Base-by-base conservation (phyloP, 257 asterid species). In the Eucommia ulmoides region DNA sequence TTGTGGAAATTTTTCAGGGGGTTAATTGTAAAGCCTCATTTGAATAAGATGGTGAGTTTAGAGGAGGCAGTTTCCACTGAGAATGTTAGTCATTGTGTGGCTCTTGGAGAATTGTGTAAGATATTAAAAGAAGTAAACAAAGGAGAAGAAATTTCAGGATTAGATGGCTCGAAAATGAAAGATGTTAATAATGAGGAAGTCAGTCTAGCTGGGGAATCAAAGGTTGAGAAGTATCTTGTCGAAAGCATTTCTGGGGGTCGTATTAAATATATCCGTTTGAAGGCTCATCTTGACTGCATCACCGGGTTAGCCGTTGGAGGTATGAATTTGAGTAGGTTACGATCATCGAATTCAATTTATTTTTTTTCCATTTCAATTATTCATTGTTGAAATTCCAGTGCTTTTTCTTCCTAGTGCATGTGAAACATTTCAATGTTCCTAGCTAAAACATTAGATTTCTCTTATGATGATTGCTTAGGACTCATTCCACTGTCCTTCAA, bases 251-350 rank as follows among this genome's bases (percentile, higher is more conserved):
- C 76, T 12, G 38, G 18, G 38, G 80, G 79, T 60, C 51, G 50
- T 49, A 52, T 85, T 47, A 70, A 76, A 73, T 82, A 80, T 55
- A 41, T 67, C 56, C 84, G 82, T 58, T 67, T 89, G 72, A 82
- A 73, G 64, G 92, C 79, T 58, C 96, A 89, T 80, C 67, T 66
- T 54, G 89, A 87, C 66, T 76, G 78, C 63, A 63, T 82, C 68
- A 70, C 96, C 19, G 76, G 81, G 19, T 74, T 89, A 68, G 84
- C 88, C 16, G 51, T 78, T 67, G 94, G 94, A 73, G 97, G 94
- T 86, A 66, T 56, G 45, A 20, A 12, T 64, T 65, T 47, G n/a
- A n/a, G n/a, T n/a, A n/a, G n/a, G n/a, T n/a, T n/a, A n/a, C n/a
- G n/a, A n/a, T n/a, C n/a, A n/a, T n/a, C n/a, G n/a, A n/a, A n/a